phyloP scores from a whole-genome alignment of 2,329 filamentous ascomycete genomes.

The Orbilia brochopaga region DNA sequence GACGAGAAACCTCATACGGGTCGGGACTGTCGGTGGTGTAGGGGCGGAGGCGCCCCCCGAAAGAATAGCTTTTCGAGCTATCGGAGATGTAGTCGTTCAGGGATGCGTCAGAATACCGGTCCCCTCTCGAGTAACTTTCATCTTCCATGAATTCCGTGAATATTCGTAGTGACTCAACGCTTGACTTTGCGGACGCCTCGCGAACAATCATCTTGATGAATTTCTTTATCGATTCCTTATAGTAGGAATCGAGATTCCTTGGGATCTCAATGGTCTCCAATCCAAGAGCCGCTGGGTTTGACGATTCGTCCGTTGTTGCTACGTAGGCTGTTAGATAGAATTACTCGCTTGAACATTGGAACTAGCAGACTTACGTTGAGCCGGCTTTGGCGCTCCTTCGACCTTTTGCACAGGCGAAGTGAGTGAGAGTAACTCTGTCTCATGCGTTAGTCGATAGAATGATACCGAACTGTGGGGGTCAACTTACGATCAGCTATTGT shows the following conservation, averaged over 20 bases:
- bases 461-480: background rate
- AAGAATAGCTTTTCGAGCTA: conserved; percentile 34
- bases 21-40: conserved; percentile 42
- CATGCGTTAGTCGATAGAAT: background rate
- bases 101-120: conserved; percentile 53
- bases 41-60: conserved; percentile 30
- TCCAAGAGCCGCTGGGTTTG: background rate
- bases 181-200: conserved; percentile 53
- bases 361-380: conserved; percentile 16
- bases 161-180: conserved; percentile 53
- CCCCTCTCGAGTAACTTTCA: conserved; percentile 54
- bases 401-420: conserved; percentile 9
- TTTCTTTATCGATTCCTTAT: conserved; percentile 53
- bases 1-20: conserved; percentile 35
- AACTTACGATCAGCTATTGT: conserved; percentile 27
- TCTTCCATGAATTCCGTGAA: conserved; percentile 55
- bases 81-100: conserved; percentile 45
- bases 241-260: conserved; percentile 52
- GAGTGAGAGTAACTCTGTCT: conserved; percentile 22
- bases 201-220: conserved; percentile 54
- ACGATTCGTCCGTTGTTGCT: background rate
- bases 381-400: background rate
- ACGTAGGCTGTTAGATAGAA: background rate
- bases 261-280: conserved; percentile 42
- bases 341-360: background rate